Evolutionary conservation across 192 early-diverging fungal genomes (phyloP).

Genomic region (Coemansia aciculifera): DNA sequence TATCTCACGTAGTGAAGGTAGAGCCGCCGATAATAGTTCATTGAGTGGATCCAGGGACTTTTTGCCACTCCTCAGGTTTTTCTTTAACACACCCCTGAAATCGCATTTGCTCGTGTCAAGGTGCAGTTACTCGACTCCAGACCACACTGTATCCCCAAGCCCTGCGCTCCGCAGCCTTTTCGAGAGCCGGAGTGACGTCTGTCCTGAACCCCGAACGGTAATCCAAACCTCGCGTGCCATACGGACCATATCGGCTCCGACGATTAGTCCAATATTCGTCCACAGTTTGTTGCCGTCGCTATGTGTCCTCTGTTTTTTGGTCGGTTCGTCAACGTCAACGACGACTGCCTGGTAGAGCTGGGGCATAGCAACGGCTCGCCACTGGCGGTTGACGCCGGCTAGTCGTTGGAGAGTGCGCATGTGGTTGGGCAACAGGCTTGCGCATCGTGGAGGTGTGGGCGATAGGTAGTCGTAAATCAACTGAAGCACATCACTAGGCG

Average conservation of each 20-base stretch:
- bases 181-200: background rate
- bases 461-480: background rate
- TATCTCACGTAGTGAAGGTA: constrained; percentile 17
- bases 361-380: background rate
- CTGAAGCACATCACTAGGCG: background rate
- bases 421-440: background rate
- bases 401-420: background rate
- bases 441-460: background rate
- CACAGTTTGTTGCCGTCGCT: background rate
- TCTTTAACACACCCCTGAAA: background rate
- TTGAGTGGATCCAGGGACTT: background rate
- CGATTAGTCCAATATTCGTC: background rate
- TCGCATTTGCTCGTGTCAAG: background rate
- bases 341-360: background rate
- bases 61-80: background rate
- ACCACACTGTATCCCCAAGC: constrained; percentile 5
- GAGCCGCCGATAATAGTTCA: background rate
- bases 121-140: background rate
- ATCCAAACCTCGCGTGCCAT: constrained; percentile 6
- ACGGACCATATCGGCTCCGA: background rate
- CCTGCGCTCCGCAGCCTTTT: background rate
- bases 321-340: background rate
- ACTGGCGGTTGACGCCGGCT: background rate
- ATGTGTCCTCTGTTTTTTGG: background rate
- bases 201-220: background rate